Conservation (phyloP, 768 basidiomycete genomes). For the Lepiota venenata region DNA sequence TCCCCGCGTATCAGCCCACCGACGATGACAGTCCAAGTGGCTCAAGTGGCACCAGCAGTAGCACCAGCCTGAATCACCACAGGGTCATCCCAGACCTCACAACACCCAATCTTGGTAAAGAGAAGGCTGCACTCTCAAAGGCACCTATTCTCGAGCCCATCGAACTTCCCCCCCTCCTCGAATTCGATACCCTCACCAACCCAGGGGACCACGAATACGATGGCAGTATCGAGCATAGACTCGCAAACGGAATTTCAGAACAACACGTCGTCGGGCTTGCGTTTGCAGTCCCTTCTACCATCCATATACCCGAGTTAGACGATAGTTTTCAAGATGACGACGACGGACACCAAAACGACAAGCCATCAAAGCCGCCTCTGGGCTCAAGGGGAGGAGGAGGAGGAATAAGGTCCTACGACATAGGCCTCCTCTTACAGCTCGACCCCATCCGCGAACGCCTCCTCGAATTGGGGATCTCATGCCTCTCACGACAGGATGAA, state of each 20-base stretch:
- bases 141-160: background rate
- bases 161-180: background rate
- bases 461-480: background rate
- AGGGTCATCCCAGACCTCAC: no score
- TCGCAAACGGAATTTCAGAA: background rate
- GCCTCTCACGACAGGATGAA: background rate
- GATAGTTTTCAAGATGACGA: background rate
- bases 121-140: background rate
- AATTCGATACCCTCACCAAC: background rate
- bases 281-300: slow-evolving; percentile 2
- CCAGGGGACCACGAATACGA: background rate
- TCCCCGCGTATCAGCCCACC: no score
- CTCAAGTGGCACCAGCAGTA: no score
- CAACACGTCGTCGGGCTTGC: slow-evolving; percentile 1
- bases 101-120: no score
- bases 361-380: background rate
- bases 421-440: background rate
- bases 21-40: no score
- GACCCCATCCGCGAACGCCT: background rate
- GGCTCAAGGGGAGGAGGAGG: background rate
- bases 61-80: no score
- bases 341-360: background rate
- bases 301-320: background rate
- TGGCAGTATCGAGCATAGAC: background rate
- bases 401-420: background rate